Conservation (phyloP, 495 filamentous ascomycete genomes). For the Cairneyella variabilis region DNA sequence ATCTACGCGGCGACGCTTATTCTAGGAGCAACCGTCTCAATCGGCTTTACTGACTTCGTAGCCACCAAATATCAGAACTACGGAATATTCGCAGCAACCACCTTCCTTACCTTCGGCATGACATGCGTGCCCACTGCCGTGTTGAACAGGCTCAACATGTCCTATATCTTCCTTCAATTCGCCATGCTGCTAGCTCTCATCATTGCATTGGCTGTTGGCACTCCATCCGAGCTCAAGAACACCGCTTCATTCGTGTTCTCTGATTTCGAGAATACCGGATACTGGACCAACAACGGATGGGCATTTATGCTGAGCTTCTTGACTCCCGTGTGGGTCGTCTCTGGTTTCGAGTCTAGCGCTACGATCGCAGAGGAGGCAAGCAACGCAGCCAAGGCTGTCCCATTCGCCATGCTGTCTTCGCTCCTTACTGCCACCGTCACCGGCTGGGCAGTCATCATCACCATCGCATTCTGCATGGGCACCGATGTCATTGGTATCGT, state of each 20-base stretch:
- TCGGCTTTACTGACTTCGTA: constrained; percentile 6
- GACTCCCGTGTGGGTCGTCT: constrained; percentile 23
- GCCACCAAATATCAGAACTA: constrained; percentile 20
- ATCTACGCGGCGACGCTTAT: constrained; percentile 24
- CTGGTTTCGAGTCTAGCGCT: constrained; percentile 18
- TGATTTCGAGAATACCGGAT: constrained; percentile 20
- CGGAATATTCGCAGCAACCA: constrained; percentile 21
- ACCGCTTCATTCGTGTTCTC: constrained; percentile 15
- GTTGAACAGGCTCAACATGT: constrained; percentile 11
- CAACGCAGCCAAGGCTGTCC: constrained; percentile 19
- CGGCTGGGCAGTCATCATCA: constrained; percentile 21
- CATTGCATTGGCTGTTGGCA: constrained; percentile 17
- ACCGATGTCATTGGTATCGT: constrained; percentile 14
- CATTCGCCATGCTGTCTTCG: constrained; percentile 21
- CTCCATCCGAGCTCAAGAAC: constrained; percentile 17
- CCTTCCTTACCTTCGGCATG: constrained; percentile 17
- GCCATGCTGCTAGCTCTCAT: constrained; percentile 18
- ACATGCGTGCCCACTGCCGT: constrained; percentile 13
- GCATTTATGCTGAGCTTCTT: constrained; percentile 22
- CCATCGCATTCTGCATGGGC: constrained; percentile 24
- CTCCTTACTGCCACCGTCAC: constrained; percentile 12
- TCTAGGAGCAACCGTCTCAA: constrained; percentile 13
- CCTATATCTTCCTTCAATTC: constrained; percentile 19
- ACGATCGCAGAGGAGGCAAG: constrained; percentile 20
- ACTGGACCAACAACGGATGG: constrained; percentile 22